Percentiles rank a stretch among this genome's conserved stretches.
These are phyloP conservation scores for Kentomonas sorsogonicus DNA, from an alignment of 208 protist genomes.

Conservation along the genomic window DNA sequence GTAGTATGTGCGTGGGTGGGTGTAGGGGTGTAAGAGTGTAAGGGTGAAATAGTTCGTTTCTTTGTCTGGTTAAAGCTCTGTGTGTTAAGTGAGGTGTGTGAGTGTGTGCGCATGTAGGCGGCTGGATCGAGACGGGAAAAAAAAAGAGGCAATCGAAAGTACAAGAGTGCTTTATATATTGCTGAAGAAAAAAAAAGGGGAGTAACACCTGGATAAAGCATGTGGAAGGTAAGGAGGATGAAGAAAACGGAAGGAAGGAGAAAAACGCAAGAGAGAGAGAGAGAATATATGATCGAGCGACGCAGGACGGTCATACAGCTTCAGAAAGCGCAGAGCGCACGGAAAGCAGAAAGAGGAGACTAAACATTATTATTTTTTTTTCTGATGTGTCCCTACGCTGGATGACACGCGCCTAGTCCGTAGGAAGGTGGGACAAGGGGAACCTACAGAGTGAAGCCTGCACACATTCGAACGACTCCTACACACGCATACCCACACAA, in stretches of 20 bases:
- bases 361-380: constrained; percentile 4
- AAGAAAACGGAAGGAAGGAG: constrained; percentile 3
- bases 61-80: no score
- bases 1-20: not conserved
- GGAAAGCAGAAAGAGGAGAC: not conserved
- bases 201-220: not conserved
- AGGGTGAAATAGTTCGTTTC: no score
- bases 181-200: constrained; percentile 3
- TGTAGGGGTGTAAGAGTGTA: no score
- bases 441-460: no score
- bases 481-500: not conserved
- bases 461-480: not conserved
- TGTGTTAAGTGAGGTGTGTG: not conserved
- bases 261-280: constrained; percentile 7
- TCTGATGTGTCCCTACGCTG: constrained; percentile 5
- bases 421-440: no score
- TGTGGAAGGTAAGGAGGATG: constrained; percentile 3
- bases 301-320: not conserved
- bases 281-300: not conserved
- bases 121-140: not conserved
- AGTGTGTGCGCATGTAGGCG: no score
- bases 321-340: not conserved
- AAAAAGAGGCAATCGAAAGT: constrained; percentile 7
- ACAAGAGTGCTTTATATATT: no score
- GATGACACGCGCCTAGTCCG: constrained; percentile 1